These are phyloP conservation scores for Boletus pseudopeckii DNA, from an alignment of 768 basidiomycete species.

Conservation along the genomic window DNA sequence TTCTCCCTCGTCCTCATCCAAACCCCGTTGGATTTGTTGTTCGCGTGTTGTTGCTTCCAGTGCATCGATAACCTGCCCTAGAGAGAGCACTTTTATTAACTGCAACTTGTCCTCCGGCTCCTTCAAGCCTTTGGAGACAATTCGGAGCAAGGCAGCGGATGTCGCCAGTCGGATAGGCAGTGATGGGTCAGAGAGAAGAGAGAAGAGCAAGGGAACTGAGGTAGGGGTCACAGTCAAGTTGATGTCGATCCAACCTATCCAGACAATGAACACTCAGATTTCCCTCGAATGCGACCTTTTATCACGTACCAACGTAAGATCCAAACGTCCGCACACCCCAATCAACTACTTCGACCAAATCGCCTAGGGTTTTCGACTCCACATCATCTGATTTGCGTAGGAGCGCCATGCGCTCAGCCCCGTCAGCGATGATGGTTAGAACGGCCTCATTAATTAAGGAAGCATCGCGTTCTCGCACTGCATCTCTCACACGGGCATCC, in stretches of 20 bases:
- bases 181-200: constrained; percentile 72
- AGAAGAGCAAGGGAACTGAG: constrained; percentile 82
- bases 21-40: constrained; percentile 63
- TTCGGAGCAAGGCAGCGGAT: constrained; percentile 72
- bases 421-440: constrained; percentile 75
- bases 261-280: background rate
- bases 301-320: constrained; percentile 85
- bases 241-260: constrained; percentile 94
- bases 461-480: constrained; percentile 88
- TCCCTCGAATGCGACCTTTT: background rate
- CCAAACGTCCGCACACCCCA: constrained; percentile 91
- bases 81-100: constrained; percentile 82
- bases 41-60: constrained; percentile 73
- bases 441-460: constrained; percentile 83
- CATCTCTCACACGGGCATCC: constrained; percentile 84
- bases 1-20: constrained; percentile 78
- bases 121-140: constrained; percentile 91
- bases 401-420: constrained; percentile 52
- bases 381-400: constrained; percentile 44
- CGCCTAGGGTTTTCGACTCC: constrained; percentile 52
- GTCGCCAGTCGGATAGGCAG: constrained; percentile 81
- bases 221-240: constrained; percentile 90
- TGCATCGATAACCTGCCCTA: constrained; percentile 77
- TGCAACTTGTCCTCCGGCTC: constrained; percentile 87
- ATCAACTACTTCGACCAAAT: constrained; percentile 76